These are phyloP conservation scores for Thraustochytrium sp. DNA, from an alignment of 352 stramenopile species.

Conservation along the genomic window DNA sequence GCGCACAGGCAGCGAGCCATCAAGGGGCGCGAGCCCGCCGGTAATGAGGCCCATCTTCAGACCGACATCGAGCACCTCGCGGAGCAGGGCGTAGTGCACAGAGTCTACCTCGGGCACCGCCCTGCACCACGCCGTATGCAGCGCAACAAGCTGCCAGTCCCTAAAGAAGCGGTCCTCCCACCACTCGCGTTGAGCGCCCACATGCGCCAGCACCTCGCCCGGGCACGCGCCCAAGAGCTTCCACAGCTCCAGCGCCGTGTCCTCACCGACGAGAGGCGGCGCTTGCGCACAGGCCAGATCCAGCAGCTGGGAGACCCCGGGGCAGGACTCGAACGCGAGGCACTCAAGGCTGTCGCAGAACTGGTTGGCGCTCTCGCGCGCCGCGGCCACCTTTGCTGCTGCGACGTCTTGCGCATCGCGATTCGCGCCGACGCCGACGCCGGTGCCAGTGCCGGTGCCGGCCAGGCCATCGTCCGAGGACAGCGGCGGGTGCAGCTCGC, in stretches of 20 bases:
- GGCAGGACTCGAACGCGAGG: slow-evolving; percentile 13
- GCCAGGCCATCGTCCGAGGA: no score
- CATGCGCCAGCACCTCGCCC: background rate
- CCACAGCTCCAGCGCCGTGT: background rate
- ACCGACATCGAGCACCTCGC: background rate
- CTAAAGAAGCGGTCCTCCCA: background rate
- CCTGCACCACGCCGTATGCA: background rate
- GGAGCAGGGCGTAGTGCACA: background rate
- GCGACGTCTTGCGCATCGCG: background rate
- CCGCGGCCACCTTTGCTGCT: background rate
- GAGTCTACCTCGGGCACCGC: background rate
- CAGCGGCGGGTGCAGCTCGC: background rate
- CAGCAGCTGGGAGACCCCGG: background rate
- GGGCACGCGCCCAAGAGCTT: background rate
- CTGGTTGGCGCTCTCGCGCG: background rate
- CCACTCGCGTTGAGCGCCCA: background rate
- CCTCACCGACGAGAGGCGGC: background rate
- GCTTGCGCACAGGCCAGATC: background rate
- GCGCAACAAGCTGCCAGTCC: background rate
- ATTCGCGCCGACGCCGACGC: no score
- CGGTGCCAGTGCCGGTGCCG: no score
- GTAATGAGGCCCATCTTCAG: background rate
- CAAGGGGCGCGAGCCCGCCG: background rate
- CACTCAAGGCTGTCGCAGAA: slow-evolving; percentile 22
- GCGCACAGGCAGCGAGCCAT: background rate